These are phyloP conservation scores for Amylostereum areolatum DNA, from an alignment of 1,284 basidiomycete genomes.

Conservation along the genomic window DNA sequence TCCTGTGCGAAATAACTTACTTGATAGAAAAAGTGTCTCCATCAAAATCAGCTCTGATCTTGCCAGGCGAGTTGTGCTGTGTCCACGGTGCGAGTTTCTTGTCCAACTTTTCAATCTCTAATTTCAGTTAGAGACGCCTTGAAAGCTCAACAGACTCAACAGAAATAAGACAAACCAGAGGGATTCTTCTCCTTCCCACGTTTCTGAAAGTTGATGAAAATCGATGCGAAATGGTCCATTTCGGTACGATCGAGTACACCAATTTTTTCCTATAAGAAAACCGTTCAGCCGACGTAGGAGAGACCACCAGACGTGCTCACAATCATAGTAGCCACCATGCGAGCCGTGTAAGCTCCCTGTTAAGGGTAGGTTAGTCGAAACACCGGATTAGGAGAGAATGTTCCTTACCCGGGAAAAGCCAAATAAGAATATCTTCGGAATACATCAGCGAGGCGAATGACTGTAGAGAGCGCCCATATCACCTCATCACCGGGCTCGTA, in stretches of 20 bases:
- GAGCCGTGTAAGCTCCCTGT: slow-evolving; percentile 65
- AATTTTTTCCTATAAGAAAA: slow-evolving; percentile 43
- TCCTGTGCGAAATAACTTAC: slow-evolving; percentile 28
- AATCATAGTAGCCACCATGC: slow-evolving; percentile 66
- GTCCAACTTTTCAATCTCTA: slow-evolving; percentile 39
- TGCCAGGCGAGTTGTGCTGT: slow-evolving; percentile 41
- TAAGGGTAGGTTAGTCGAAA: slow-evolving; percentile 5
- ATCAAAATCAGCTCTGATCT: slow-evolving; percentile 39
- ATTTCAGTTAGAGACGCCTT: not conserved
- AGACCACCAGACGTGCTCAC: slow-evolving; percentile 28
- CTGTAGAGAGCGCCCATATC: not conserved
- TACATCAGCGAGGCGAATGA: not conserved
- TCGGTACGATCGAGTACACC: slow-evolving; percentile 59
- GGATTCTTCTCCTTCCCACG: slow-evolving; percentile 46
- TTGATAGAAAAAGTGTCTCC: slow-evolving; percentile 52
- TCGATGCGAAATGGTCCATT: slow-evolving; percentile 62
- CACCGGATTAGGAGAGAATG: not conserved
- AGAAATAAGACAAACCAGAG: slow-evolving; percentile 30
- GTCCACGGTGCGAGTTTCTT: slow-evolving; percentile 48
- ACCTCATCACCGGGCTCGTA: slow-evolving; percentile 68
- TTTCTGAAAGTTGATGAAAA: slow-evolving; percentile 56
- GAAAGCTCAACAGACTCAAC: not conserved
- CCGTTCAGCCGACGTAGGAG: slow-evolving; percentile 1
- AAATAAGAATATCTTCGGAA: slow-evolving; percentile 61
- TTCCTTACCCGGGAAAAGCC: slow-evolving; percentile 59